Evolutionary conservation across 2,329 filamentous ascomycete genomes (phyloP), one percentile per base, ranked within the genome.

Genomic region (Epichloe coenophiala): DNA sequence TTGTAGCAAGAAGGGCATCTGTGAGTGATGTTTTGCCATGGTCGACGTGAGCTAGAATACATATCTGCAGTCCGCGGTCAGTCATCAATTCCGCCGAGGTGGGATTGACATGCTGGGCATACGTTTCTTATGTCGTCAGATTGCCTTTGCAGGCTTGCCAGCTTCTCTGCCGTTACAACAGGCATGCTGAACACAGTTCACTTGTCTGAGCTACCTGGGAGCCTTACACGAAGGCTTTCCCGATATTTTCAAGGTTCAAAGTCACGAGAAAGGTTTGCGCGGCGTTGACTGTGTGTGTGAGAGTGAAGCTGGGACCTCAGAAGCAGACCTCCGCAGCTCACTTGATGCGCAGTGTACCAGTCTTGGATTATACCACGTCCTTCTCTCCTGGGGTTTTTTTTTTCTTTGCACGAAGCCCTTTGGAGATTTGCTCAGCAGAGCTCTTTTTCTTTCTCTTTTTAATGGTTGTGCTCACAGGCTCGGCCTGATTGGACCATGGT

Each of bases 21-120:
- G 90, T 95, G 59, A 98, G 80, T 36, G 93, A 97, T 3, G 93
- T 98, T 70, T 98, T 98, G 62, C 93, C 93, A 76, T 98, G 93
- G 67, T 98, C 93, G 61, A 97, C 91, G 65, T 97, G 91, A 45
- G 91, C 91, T 58, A 97, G 72, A 60, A 97, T 95, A 67, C 91
- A 96, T 58, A 96, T 95, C 86, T 89, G 41, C 17, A 27, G 19
- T 33, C 9, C 4, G 36, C 6, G 8, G 40, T 48, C 39, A 48
- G 47, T 23, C 23, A 41, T 48, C 44, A 33, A 8, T n/a, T 33
- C 35, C 19, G 35, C 19, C 19, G 45, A 38, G 45, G 19, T 21
- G 15, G 13, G 36, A 38, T 38, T 31, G 27, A 31, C 27, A 31
- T 31, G 27, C 12, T 8, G 17, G 19, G 8, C 80, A 67, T 75